Percentiles rank a stretch among this genome's conserved stretches.
These are phyloP conservation scores for Melanogaster broomeanus DNA, from an alignment of 768 basidiomycete genomes.

Conservation along the genomic window DNA sequence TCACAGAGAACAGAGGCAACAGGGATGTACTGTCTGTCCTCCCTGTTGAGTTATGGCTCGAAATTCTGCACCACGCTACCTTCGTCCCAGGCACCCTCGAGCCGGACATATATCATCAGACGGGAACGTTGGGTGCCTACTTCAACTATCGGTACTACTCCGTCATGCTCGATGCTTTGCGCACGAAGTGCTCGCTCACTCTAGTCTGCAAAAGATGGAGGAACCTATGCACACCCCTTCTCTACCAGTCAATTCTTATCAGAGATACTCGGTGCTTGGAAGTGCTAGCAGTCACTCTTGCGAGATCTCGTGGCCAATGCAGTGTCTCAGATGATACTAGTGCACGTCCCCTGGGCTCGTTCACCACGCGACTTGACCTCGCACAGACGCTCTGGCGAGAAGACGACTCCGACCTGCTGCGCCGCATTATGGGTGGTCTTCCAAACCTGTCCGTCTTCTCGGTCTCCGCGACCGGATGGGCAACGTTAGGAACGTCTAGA, in stretches of 20 bases:
- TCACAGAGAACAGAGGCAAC: too few species aligned
- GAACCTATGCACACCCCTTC: constrained; percentile 6
- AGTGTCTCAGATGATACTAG: neutral
- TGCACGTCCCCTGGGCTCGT: constrained; percentile 1
- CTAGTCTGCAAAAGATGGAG: constrained; percentile 11
- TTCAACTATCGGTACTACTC: neutral
- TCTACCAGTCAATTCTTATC: constrained; percentile 6
- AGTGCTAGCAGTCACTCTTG: neutral
- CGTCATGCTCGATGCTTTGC: neutral
- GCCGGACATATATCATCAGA: neutral
- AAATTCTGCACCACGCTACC: constrained; percentile 6
- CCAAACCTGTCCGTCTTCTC: constrained; percentile 9
- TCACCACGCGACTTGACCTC: constrained; percentile 5
- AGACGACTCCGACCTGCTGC: neutral
- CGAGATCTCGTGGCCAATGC: neutral
- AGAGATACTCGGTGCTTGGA: neutral
- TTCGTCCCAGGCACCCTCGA: constrained; percentile 1
- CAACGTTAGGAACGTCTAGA: neutral
- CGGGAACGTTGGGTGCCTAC: neutral
- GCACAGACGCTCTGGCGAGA: neutral
- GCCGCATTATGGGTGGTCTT: constrained; percentile 1
- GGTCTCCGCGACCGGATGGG: neutral
- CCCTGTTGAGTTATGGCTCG: constrained; percentile 1
- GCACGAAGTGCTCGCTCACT: neutral
- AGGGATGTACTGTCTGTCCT: neutral